Evolutionary conservation across 805 yeast genomes (phyloP).

Genomic region (Wickerhamiella alocasiicola): DNA sequence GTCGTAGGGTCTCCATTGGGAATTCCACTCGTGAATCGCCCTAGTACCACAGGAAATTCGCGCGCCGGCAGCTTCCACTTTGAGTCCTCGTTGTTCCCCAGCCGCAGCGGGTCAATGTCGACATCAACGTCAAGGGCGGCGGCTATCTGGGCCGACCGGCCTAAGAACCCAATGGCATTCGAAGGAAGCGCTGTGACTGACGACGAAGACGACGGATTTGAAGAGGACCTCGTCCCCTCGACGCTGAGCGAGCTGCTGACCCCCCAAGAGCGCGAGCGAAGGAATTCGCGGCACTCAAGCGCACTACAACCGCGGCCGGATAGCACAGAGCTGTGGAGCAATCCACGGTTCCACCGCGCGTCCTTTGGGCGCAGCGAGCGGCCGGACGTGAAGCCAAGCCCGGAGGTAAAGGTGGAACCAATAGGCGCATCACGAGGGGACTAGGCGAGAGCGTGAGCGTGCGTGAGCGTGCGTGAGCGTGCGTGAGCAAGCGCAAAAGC

Average conservation of each 20-base stretch:
- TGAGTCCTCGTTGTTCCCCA: constrained; percentile 12
- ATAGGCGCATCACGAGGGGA: too few species aligned
- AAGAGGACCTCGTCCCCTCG: constrained; percentile 73
- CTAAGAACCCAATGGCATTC: constrained; percentile 11
- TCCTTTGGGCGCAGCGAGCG: constrained; percentile 14
- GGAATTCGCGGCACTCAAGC: constrained; percentile 38
- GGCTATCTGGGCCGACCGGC: constrained; percentile 17
- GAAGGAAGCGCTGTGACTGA: constrained; percentile 30
- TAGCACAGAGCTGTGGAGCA: constrained; percentile 15
- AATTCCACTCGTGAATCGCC: constrained; percentile 1
- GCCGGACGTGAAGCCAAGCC: constrained; percentile 4
- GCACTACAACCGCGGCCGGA: constrained; percentile 7
- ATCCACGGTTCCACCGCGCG: constrained; percentile 14
- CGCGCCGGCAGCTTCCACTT: constrained; percentile 11
- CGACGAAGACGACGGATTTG: constrained; percentile 39
- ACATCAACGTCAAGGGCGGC: constrained; percentile 2
- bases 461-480: too few species aligned
- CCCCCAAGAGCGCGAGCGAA: constrained; percentile 64
- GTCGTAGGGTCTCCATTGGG: constrained; percentile 8
- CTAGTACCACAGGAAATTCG: constrained; percentile 8
- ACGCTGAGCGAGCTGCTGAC: constrained; percentile 69
- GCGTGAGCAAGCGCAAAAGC: too few species aligned
- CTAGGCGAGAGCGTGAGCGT: too few species aligned
- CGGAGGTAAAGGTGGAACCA: constrained; percentile 6
- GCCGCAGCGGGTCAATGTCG: constrained; percentile 8